Evolutionary conservation across 2,329 filamentous ascomycete genomes (phyloP), one percentile per base, ranked within the genome.

Genomic region (Pezicula neosporulosa): DNA sequence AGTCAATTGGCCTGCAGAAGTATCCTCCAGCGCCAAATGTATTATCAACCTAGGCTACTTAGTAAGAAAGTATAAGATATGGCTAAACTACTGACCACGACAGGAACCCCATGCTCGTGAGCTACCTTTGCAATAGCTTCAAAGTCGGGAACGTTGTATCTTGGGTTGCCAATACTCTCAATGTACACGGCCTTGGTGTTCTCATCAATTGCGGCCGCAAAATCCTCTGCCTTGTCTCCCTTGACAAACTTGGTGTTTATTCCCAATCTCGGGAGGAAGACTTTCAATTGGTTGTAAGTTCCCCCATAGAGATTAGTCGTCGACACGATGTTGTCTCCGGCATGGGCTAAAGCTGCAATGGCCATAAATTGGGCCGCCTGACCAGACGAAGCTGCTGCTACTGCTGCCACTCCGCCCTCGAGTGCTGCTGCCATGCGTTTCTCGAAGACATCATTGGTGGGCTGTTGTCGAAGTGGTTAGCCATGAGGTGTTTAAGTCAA

Each of bases 261-360:
- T 55, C 93, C 93, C 43, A 96, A 73, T n/a, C 92, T 83, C 6
- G 90, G 87, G 50, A 97, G 77, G 60, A 90, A 81, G 43, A 97
- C 91, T 75, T 97, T 97, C 74, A 97, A 84, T 76, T 97, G 93
- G 74, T 97, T 97, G 77, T 96, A 97, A 15, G 93, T 97, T 68
- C 92, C 92, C 59, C 92, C 92, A 72, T 97, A 96, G 51, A 97
- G 77, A 72, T 95, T 96, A 47, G 86, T 86, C 6, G 93, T 96
- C 12, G 90, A 87, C 47, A 97, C 82, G 61, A 97, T 96, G 76
- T 97, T 97, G 77, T 97, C 92, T 44, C 93, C 93, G 0, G 85
- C 81, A 55, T 90, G 84, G 4, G 90, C 90, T n/a, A 97, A 84
- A 6, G 91, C 85, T 21, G 83, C 78, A 63, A 97, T 86, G 50